Base-by-base conservation (phyloP, 805 yeast species). In the Saccharomyces kudriavzevii region DNA sequence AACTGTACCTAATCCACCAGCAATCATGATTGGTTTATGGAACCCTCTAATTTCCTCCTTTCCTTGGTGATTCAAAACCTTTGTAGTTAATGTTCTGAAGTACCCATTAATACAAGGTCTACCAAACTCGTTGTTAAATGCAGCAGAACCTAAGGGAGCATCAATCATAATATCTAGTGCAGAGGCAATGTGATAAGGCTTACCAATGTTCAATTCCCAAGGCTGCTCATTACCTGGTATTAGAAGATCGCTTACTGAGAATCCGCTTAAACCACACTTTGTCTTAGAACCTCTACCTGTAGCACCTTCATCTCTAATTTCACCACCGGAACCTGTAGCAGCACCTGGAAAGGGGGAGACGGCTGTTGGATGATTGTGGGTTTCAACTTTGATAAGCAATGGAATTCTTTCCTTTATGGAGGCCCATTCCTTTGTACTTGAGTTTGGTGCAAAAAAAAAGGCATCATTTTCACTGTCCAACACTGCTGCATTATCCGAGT, bases 241-340 rank as follows among this genome's bases (percentile, higher is more conserved):
- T 58, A 81, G 77, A 70, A 94, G 78, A 72, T 94, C 98, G 43
- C 96, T 85, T 24, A 90, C 97, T 10, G 95, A 80, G 72, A 84
- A 94, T 8, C 99, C 99, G 45, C 96, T 78, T 57, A 94, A 77
- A 52, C 99, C 99, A 67, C 97, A 96, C 74, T 94, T 92, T 47
- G 98, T 82, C 71, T 89, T 89, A 26, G 98, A 92, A 48, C 99
- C 99, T 70, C 97, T 83, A 58, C 99, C 99, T 26, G 94, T 96
- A 29, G 99, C 99, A 74, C 97, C 99, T 75, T 94, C 99, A 72
- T 94, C 99, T 79, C 99, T 88, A 66, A 94, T 94, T 74, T 94
- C 99, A 76, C 99, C 99, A 70, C 99, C 99, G 10, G 98, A 91
- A 58, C 99, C 99, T 13, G 99, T 94, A 46, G 99, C 96, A 30